These are phyloP conservation scores for Alternaria atra DNA, from an alignment of 2,329 filamentous ascomycete genomes.

Conservation along the genomic window DNA sequence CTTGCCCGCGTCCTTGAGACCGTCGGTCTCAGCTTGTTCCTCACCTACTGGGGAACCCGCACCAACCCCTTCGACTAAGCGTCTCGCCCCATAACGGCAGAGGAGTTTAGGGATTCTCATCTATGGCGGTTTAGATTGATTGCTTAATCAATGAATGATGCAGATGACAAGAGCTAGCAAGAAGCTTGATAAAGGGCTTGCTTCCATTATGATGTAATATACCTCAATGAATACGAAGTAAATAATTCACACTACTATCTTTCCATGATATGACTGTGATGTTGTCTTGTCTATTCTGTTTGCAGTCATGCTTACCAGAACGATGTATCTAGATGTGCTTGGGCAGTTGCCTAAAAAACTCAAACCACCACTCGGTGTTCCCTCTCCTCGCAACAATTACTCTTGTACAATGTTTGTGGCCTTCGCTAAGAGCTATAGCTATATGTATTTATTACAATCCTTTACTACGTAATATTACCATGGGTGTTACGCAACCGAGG, in stretches of 20 bases:
- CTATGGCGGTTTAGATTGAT: constrained; percentile 40
- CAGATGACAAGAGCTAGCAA: constrained; percentile 36
- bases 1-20: constrained; percentile 91
- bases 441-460: too few species aligned
- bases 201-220: constrained; percentile 41
- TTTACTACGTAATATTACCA: too few species aligned
- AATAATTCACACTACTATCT: constrained; percentile 14
- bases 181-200: constrained; percentile 25
- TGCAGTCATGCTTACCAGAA: not conserved
- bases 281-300: not conserved
- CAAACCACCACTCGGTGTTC: too few species aligned
- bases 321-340: not conserved
- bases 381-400: too few species aligned
- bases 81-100: constrained; percentile 23
- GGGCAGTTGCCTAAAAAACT: too few species aligned
- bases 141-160: constrained; percentile 27
- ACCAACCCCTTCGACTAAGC: constrained; percentile 88
- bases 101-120: constrained; percentile 35
- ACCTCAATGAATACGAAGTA: constrained; percentile 32
- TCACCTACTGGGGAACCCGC: constrained; percentile 97
- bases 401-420: too few species aligned
- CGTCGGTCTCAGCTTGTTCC: constrained; percentile 86
- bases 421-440: too few species aligned
- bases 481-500: not conserved
- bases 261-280: not conserved